These are phyloP conservation scores for Trametes villosa DNA, from an alignment of 768 basidiomycete species.

Conservation along the genomic window DNA sequence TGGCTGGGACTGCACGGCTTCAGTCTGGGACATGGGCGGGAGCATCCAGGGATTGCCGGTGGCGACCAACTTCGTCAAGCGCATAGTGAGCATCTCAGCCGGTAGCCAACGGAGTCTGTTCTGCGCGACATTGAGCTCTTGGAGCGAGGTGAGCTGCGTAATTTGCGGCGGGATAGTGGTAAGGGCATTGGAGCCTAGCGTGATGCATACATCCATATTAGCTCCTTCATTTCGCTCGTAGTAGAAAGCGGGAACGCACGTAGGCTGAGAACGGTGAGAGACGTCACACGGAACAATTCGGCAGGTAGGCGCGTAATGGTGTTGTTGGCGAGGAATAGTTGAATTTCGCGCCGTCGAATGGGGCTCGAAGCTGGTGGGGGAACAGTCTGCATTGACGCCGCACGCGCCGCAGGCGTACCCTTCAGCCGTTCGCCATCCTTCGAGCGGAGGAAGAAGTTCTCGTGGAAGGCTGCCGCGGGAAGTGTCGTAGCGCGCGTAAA, in stretches of 20 bases:
- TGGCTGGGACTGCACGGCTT: not conserved
- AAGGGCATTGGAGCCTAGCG: constrained; percentile 60
- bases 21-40: constrained; percentile 4
- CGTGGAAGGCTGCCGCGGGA: constrained; percentile 17
- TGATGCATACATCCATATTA: not conserved
- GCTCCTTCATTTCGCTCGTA: not conserved
- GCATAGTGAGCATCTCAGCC: constrained; percentile 65
- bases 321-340: constrained; percentile 62
- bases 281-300: constrained; percentile 59
- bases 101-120: constrained; percentile 66
- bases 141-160: constrained; percentile 52
- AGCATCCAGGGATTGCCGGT: constrained; percentile 66
- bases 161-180: constrained; percentile 67
- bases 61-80: constrained; percentile 49
- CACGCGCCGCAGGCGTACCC: constrained; percentile 8
- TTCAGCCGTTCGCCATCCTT: constrained; percentile 15
- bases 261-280: constrained; percentile 64
- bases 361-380: constrained; percentile 33
- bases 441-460: constrained; percentile 24
- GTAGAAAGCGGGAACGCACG: constrained; percentile 48
- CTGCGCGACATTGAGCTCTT: constrained; percentile 62
- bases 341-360: constrained; percentile 43
- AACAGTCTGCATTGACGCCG: constrained; percentile 20
- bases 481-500: constrained; percentile 29
- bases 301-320: constrained; percentile 55